Conservation (phyloP, 1,284 basidiomycete genomes). For the Porodaedalea pini region DNA sequence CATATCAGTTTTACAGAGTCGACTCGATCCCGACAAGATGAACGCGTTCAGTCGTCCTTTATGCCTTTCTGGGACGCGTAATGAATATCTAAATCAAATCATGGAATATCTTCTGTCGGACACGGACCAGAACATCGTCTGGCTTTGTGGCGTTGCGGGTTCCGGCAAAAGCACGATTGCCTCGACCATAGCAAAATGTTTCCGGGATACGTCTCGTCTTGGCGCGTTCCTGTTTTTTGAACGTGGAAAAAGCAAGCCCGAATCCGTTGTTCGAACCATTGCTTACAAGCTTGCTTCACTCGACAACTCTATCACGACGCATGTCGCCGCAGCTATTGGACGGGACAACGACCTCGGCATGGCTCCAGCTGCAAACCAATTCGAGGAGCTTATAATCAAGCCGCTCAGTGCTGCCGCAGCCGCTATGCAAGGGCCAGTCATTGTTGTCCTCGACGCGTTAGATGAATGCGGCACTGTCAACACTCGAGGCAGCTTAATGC, state of each 20-base stretch:
- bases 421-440: too few species aligned
- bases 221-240: too few species aligned
- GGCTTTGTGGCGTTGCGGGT: background rate
- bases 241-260: conserved; percentile 6
- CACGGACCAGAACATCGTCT: background rate
- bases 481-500: too few species aligned
- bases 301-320: background rate
- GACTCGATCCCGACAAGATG: background rate
- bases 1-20: background rate
- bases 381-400: too few species aligned
- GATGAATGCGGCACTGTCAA: too few species aligned
- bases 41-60: background rate
- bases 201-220: background rate
- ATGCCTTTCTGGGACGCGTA: background rate
- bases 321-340: too few species aligned
- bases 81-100: background rate
- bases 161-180: conserved; percentile 4
- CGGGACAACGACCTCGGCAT: too few species aligned
- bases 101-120: background rate
- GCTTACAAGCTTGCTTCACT: background rate
- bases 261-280: background rate
- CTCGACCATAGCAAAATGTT: background rate
- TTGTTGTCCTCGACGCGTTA: too few species aligned
- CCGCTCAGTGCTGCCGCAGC: too few species aligned
- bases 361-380: too few species aligned